Conservation (phyloP, 2,329 filamentous ascomycete species). For the Esteya vermicola region DNA sequence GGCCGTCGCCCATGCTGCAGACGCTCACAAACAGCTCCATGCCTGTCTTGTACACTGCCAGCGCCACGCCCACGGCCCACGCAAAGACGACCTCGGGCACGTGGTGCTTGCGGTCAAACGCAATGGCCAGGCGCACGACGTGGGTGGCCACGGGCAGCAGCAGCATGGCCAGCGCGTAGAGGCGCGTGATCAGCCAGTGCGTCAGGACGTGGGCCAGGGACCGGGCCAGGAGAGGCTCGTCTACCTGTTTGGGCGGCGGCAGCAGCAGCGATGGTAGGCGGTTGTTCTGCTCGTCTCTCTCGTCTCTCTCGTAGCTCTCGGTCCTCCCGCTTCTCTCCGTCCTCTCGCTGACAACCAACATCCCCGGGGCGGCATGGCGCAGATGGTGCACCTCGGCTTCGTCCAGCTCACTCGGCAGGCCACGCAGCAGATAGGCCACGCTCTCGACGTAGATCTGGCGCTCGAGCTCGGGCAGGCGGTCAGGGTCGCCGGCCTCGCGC, state of each 20-base stretch:
- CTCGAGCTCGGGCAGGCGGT: constrained; percentile 25
- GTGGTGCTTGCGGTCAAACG: constrained; percentile 10
- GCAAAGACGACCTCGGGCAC: constrained; percentile 9
- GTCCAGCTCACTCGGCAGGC: constrained; percentile 42
- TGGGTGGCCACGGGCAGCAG: constrained; percentile 5
- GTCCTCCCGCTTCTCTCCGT: background rate
- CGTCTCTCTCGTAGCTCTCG: background rate
- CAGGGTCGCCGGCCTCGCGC: constrained; percentile 9
- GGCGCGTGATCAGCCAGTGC: constrained; percentile 10
- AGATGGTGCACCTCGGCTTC: constrained; percentile 37
- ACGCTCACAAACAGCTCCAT: constrained; percentile 7
- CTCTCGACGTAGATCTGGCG: constrained; percentile 51
- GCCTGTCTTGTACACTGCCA: constrained; percentile 5
- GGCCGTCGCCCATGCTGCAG: constrained; percentile 10
- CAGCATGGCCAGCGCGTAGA: constrained; percentile 6
- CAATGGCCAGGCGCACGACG: constrained; percentile 4
- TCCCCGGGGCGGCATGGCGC: constrained; percentile 31
- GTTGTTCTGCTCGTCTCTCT: background rate
- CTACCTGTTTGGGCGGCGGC: background rate
- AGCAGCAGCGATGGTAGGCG: constrained; percentile 3
- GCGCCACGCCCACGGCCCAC: constrained; percentile 2
- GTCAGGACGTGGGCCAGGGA: constrained; percentile 8
- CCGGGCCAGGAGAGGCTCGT: constrained; percentile 2
- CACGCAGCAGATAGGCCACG: constrained; percentile 48
- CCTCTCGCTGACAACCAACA: constrained; percentile 9